Evolutionary conservation across 768 basidiomycete genomes (phyloP).

Genomic region (Psilocybe subaeruginosa): DNA sequence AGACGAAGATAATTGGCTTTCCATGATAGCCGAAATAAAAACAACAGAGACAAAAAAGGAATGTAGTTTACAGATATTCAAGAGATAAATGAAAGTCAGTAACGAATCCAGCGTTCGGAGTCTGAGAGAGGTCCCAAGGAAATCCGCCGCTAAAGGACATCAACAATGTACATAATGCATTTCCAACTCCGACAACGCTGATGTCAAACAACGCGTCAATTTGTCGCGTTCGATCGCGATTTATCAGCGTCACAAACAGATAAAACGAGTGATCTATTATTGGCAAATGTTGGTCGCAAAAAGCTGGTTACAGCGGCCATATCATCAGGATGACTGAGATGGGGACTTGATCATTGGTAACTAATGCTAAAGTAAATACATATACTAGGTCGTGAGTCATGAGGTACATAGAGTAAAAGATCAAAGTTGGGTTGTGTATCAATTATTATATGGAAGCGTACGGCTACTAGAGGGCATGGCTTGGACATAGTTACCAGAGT

Average conservation of each 20-base stretch:
- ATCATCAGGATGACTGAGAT: no score
- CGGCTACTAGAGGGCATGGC: neutral
- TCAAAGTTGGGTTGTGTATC: neutral
- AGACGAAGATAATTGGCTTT: conserved; percentile 17
- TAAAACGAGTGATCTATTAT: neutral
- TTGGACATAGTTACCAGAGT: neutral
- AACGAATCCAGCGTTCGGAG: neutral
- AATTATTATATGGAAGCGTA: neutral
- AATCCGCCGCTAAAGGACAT: neutral
- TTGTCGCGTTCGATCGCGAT: conserved; percentile 2
- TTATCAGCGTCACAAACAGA: neutral
- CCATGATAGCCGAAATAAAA: conserved; percentile 16
- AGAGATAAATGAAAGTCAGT: neutral
- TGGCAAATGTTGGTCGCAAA: neutral
- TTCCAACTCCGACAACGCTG: conserved; percentile 23
- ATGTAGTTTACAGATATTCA: conserved; percentile 9
- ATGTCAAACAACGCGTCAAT: conserved; percentile 26
- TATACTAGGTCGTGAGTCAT: neutral
- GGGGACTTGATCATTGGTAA: no score
- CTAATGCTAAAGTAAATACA: no score
- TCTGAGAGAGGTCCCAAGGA: neutral
- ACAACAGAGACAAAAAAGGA: conserved; percentile 7
- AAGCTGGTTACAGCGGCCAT: no score
- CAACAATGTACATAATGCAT: conserved; percentile 2
- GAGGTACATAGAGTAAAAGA: neutral